phyloP scores from a whole-genome alignment of 179 eudicot species.

The Vitellaria paradoxa region DNA sequence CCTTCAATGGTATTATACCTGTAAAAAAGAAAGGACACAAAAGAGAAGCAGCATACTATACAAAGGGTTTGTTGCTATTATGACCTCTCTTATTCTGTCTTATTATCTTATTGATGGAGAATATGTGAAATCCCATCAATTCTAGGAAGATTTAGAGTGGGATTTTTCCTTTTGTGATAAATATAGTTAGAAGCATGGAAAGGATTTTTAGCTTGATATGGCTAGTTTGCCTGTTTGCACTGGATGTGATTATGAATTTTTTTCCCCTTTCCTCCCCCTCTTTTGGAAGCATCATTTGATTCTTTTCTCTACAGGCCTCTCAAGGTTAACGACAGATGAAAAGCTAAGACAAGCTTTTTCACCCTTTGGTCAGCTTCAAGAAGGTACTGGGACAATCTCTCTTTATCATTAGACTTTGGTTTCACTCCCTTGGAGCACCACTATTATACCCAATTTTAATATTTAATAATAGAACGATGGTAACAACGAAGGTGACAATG shows the following conservation, averaged over 20 bases:
- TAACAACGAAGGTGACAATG: background rate
- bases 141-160: background rate
- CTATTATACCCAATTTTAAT: background rate
- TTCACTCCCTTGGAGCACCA: background rate
- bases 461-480: background rate
- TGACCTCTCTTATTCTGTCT: background rate
- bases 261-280: background rate
- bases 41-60: background rate
- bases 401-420: background rate
- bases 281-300: background rate
- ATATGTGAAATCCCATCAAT: background rate
- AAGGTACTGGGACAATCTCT: conserved; percentile 39
- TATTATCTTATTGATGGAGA: background rate
- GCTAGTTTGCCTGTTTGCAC: background rate
- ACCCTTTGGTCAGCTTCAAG: conserved; percentile 68
- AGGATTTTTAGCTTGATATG: background rate
- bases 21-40: background rate
- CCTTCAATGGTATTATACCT: no score
- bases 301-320: conserved; percentile 55
- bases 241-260: background rate
- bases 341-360: conserved; percentile 75
- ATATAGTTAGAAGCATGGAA: conserved; percentile 1
- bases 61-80: background rate
- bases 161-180: background rate
- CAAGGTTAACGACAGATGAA: conserved; percentile 79